Conservation (phyloP, 2,329 filamentous ascomycete genomes). For the Talaromyces amestolkiae region DNA sequence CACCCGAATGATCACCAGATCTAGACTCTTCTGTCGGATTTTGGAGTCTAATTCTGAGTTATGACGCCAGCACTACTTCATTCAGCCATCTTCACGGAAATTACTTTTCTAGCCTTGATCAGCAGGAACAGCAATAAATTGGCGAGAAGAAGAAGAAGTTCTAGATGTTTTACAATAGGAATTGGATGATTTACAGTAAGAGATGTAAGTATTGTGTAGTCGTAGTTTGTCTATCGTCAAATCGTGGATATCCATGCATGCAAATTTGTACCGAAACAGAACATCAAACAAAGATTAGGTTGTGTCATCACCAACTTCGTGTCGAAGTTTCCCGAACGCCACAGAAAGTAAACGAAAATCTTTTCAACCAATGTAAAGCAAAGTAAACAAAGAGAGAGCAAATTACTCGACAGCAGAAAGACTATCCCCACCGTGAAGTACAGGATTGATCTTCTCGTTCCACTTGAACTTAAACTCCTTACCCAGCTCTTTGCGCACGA, state of each 20-base stretch:
- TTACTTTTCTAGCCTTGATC: background rate
- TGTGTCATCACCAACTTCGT: conserved; percentile 4
- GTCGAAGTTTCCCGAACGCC: conserved; percentile 1
- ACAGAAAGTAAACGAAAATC: background rate
- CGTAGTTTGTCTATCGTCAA: conserved; percentile 4
- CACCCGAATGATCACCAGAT: background rate
- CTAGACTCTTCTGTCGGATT: background rate
- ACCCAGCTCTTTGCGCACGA: conserved; percentile 68
- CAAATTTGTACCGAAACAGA: conserved; percentile 14
- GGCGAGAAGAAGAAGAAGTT: background rate
- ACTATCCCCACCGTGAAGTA: conserved; percentile 52
- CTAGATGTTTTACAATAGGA: background rate
- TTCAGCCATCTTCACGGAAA: too few relatives aligned
- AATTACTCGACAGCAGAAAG: conserved; percentile 56
- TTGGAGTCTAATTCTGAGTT: background rate
- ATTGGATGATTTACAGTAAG: too few relatives aligned
- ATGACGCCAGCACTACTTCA: background rate
- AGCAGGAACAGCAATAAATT: background rate
- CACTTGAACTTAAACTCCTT: conserved; percentile 72
- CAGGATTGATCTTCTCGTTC: conserved; percentile 68
- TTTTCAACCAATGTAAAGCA: background rate
- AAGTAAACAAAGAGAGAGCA: background rate
- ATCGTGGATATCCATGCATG: conserved; percentile 21
- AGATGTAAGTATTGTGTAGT: background rate
- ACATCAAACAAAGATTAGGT: background rate